A percentile compares a stretch with the other conserved stretches of the same genome.
phyloP scores from a whole-genome alignment of 2,329 filamentous ascomycete species.

The Cercospora canescens region DNA sequence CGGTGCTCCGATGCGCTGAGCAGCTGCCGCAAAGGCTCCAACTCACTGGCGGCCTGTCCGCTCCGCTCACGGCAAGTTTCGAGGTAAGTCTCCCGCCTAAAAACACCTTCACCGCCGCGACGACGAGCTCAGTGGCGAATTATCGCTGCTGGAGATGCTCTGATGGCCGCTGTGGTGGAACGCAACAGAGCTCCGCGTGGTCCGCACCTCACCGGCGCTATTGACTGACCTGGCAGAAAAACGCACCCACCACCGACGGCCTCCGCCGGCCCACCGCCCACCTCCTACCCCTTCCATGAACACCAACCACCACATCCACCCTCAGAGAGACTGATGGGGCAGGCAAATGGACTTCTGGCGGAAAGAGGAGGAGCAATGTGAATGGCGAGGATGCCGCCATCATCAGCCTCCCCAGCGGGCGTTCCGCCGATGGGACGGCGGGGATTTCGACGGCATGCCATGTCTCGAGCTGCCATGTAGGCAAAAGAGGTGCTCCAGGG shows the following conservation, averaged over 20 bases:
- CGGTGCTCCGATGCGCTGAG: no score
- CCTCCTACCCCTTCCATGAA: neutral
- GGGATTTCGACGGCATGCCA: neutral
- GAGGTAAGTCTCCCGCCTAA: neutral
- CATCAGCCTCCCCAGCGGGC: neutral
- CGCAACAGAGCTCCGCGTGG: no score
- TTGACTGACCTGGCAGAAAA: neutral
- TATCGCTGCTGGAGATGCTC: no score
- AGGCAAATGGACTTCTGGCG: neutral
- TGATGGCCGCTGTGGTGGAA: no score
- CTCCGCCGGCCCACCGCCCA: neutral
- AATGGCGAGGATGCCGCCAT: neutral
- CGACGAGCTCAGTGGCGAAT: neutral
- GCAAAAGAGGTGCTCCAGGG: no score
- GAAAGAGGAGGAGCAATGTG: neutral
- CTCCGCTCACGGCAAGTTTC: no score
- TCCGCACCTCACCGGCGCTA: neutral
- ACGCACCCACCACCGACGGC: neutral
- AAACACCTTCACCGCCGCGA: neutral
- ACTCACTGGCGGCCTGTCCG: no score
- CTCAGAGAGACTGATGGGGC: neutral
- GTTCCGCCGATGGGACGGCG: neutral
- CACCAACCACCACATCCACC: neutral
- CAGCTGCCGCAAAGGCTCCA: neutral
- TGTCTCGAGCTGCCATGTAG: no score